Percentiles rank a stretch among this genome's conserved stretches.
Conservation (phyloP, 306 rosid species). For the Alnus glutinosa region DNA sequence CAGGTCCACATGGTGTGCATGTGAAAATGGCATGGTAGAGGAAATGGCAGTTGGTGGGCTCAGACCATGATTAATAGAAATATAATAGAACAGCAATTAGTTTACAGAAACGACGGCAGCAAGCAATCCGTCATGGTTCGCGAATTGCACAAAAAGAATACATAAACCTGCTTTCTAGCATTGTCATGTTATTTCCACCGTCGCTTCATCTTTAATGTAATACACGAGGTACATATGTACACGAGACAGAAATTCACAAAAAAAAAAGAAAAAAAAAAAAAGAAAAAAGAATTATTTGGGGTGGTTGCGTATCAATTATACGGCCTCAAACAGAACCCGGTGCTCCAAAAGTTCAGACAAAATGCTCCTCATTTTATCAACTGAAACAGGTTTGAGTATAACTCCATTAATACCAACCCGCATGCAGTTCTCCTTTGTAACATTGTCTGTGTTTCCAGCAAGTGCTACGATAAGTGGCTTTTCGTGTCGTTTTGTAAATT, state of each 20-base stretch:
- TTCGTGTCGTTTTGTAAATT: slow-evolving; percentile 61
- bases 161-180: not conserved
- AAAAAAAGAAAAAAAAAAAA: not conserved
- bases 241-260: slow-evolving; percentile 17
- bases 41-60: slow-evolving; percentile 62
- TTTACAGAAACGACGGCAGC: not conserved
- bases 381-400: slow-evolving; percentile 76
- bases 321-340: slow-evolving; percentile 62
- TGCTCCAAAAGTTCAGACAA: slow-evolving; percentile 74
- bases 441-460: slow-evolving; percentile 70
- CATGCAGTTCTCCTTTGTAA: slow-evolving; percentile 72
- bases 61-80: slow-evolving; percentile 29
- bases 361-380: slow-evolving; percentile 84
- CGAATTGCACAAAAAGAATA: slow-evolving; percentile 10
- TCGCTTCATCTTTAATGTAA: slow-evolving; percentile 28
- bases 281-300: not conserved
- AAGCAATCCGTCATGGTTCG: not conserved
- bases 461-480: slow-evolving; percentile 78
- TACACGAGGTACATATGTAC: slow-evolving; percentile 34
- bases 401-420: slow-evolving; percentile 87
- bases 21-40: slow-evolving; percentile 50
- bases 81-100: not conserved
- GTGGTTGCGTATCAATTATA: slow-evolving; percentile 30
- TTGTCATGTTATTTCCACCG: slow-evolving; percentile 24
- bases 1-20: slow-evolving; percentile 69